phyloP scores from a whole-genome alignment of 768 basidiomycete genomes.

The Mycena metata region DNA sequence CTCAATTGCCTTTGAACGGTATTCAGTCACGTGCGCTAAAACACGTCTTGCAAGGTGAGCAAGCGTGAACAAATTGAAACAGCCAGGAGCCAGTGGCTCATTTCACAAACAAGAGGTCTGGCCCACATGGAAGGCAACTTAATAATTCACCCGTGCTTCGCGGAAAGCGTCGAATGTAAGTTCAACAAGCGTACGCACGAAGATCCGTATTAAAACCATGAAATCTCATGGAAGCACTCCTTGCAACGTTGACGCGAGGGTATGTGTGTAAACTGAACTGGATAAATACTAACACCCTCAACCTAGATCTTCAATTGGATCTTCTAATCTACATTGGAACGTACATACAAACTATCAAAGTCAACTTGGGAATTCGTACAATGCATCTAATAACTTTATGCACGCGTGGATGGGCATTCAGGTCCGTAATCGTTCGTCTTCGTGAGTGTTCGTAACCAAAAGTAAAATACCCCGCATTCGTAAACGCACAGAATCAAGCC shows the following conservation, averaged over 20 bases:
- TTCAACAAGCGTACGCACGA: too few species aligned
- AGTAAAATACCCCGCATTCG: not conserved
- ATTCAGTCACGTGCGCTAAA: not conserved
- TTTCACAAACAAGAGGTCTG: not conserved
- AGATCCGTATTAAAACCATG: slow-evolving; percentile 1
- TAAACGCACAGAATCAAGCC: slow-evolving; percentile 1
- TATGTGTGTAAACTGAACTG: too few species aligned
- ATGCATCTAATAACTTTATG: slow-evolving; percentile 16
- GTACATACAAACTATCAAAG: slow-evolving; percentile 13
- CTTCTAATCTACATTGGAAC: slow-evolving; percentile 18
- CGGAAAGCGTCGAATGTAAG: slow-evolving; percentile 1
- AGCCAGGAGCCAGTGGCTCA: too few species aligned
- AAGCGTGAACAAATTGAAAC: not conserved
- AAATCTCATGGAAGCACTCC: too few species aligned
- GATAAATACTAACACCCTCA: too few species aligned
- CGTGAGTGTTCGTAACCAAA: not conserved
- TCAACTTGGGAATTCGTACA: not conserved
- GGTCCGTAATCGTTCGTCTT: slow-evolving; percentile 17
- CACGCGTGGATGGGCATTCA: not conserved
- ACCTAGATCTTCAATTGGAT: not conserved
- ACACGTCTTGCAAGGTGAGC: not conserved
- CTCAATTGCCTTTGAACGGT: not conserved
- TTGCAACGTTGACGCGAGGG: too few species aligned
- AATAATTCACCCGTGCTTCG: slow-evolving; percentile 11
- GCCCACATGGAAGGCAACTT: slow-evolving; percentile 17